Base-by-base conservation (phyloP, 257 asterid species). In the Fraxinus anomala region DNA sequence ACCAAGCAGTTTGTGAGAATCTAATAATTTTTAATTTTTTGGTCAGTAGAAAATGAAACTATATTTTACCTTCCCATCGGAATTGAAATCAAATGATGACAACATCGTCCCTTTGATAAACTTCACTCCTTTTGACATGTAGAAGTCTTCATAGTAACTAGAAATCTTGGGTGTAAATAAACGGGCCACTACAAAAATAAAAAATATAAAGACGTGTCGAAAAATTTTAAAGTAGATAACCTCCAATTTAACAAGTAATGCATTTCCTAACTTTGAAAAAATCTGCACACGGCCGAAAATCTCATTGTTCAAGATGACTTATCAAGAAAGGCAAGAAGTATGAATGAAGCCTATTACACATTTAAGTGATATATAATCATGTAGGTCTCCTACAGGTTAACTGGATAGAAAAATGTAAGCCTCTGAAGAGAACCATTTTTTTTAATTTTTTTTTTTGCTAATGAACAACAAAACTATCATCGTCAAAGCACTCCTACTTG, bases 81-180 rank as follows among this genome's bases (percentile, higher is more conserved):
- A 72, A 85, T 86, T 87, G 42, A 91, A 83, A 82, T 96, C 98
- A 72, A 96, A 93, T 70, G 99, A 96, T 76, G 97, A 79, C 91
- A 93, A 80, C 51, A 91, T 93, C 24, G 96, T 93, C 85, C 98
- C 99, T 88, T 93, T 96, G 74, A 88, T 80, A 75, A 96, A 96
- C 79, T 88, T 89, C 82, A 96, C 97, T 77, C 99, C 99, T 89
- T 89, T 92, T 72, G 98, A 88, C 92, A 87, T 78, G 87, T 92
- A 96, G 84, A 86, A 96, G 31, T 96, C 97, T 89, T 96, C 99
- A 66, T 96, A 93, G 87, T 85, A 92, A 76, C 87, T 85, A 39
- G 99, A 96, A 80, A 96, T 89, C 86, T 89, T 89, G 47, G 97
- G 84, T 40, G 97, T 92, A 82, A 93, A 93, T 79, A 96, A 87